Conservation (phyloP, 2,329 filamentous ascomycete genomes). For the Hypoxylon sp. region DNA sequence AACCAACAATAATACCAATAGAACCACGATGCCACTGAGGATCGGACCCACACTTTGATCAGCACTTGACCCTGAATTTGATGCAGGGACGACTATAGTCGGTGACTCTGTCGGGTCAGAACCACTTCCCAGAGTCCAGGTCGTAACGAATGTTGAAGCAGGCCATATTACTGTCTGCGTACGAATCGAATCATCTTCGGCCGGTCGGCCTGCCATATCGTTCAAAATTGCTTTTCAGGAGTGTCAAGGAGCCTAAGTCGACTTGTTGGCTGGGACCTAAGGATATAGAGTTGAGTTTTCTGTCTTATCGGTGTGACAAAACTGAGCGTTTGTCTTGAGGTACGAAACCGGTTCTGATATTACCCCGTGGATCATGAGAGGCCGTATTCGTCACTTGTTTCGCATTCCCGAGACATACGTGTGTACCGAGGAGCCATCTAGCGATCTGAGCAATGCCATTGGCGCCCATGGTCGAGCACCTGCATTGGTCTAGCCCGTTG, state of each 20-base stretch:
- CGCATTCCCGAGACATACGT: constrained; percentile 41
- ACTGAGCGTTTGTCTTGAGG: constrained; percentile 32
- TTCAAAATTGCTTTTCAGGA: constrained; percentile 6
- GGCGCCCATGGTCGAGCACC: background rate
- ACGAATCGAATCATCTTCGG: constrained; percentile 38
- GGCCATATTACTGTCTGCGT: constrained; percentile 48
- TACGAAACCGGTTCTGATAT: constrained; percentile 34
- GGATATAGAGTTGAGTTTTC: constrained; percentile 27
- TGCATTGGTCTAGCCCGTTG: background rate
- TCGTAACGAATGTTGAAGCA: constrained; percentile 46
- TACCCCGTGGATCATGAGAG: constrained; percentile 16
- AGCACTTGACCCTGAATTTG: constrained; percentile 26
- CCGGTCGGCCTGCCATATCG: constrained; percentile 31
- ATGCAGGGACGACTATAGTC: constrained; percentile 35
- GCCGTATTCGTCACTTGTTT: constrained; percentile 26
- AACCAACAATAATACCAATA: constrained; percentile 47
- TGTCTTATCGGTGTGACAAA: constrained; percentile 23
- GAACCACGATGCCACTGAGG: constrained; percentile 48
- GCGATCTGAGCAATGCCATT: background rate
- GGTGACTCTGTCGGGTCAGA: constrained; percentile 41
- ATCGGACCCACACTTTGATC: constrained; percentile 48
- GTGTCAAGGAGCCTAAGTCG: background rate
- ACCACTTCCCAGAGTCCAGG: constrained; percentile 48
- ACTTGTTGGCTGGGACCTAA: background rate
- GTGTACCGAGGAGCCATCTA: constrained; percentile 18